Evolutionary conservation across 2,329 filamentous ascomycete genomes (phyloP).

Genomic region (Exophiala aquamarina): DNA sequence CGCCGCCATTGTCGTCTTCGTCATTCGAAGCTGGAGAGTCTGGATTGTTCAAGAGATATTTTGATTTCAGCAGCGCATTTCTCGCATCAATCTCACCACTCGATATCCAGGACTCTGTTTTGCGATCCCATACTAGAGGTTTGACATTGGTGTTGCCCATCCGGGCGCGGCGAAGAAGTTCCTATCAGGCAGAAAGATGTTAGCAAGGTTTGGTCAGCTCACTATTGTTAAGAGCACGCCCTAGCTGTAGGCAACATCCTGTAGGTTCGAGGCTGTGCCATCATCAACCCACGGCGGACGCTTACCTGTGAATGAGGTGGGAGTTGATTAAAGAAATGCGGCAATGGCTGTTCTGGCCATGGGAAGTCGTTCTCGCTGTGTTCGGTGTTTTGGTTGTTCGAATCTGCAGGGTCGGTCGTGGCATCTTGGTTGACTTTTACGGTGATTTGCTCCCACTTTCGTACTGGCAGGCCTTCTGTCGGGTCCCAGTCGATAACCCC

Average conservation of each 20-base stretch:
- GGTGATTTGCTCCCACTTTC: constrained; percentile 79
- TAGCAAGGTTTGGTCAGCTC: not conserved
- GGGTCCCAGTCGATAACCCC: constrained; percentile 65
- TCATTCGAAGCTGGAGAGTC: constrained; percentile 25
- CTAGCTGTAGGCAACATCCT: too few relatives aligned
- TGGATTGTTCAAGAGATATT: constrained; percentile 19
- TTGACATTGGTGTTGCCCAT: constrained; percentile 21
- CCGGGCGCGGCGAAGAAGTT: constrained; percentile 24
- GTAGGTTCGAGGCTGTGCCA: too few relatives aligned
- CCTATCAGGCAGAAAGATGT: constrained; percentile 8
- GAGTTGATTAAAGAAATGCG: constrained; percentile 77
- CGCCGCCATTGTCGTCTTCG: constrained; percentile 37
- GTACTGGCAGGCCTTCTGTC: constrained; percentile 75
- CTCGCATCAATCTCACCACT: constrained; percentile 26
- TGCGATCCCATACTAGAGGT: constrained; percentile 22
- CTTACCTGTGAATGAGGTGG: constrained; percentile 47
- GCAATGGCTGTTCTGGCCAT: constrained; percentile 84
- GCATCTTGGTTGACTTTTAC: constrained; percentile 70
- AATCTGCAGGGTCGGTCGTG: constrained; percentile 30
- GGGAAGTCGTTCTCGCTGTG: constrained; percentile 44
- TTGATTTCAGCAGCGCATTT: constrained; percentile 19
- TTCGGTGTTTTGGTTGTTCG: constrained; percentile 24
- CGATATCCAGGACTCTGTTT: constrained; percentile 28
- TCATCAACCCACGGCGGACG: constrained; percentile 50
- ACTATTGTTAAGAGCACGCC: too few relatives aligned